A percentile compares a stretch with the other conserved stretches of the same genome.
phyloP scores from a whole-genome alignment of 495 filamentous ascomycete genomes.

The Penicillium diatomitis region DNA sequence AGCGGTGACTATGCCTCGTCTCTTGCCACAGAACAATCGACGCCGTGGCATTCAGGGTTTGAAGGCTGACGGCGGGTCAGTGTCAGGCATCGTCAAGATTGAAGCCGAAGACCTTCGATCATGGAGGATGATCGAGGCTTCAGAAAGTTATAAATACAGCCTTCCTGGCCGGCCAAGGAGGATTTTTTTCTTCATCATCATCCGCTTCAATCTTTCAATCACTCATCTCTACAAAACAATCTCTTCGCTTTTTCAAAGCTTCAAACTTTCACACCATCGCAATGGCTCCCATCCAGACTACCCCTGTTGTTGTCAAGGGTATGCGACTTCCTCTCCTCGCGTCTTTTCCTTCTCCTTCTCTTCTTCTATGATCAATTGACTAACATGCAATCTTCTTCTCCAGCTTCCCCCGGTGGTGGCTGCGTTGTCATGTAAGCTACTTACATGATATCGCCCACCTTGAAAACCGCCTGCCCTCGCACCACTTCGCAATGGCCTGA shows the following conservation, averaged over 20 bases:
- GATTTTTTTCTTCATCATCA: constrained; percentile 10
- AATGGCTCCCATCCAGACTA: constrained; percentile 28
- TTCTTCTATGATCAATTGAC: neutral
- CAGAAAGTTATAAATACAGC: neutral
- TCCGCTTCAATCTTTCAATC: constrained; percentile 8
- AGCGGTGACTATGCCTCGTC: neutral
- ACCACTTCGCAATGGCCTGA: constrained; percentile 2
- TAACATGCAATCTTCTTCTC: neutral
- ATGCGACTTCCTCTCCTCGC: constrained; percentile 7
- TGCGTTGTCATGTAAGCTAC: constrained; percentile 30
- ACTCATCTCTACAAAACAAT: constrained; percentile 9
- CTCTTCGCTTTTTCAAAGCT: constrained; percentile 19
- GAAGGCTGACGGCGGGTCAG: no score
- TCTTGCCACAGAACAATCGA: neutral
- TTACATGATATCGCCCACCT: constrained; percentile 6
- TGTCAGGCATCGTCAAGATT: no score
- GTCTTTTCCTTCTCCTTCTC: neutral
- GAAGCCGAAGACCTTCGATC: neutral
- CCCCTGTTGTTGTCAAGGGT: constrained; percentile 23
- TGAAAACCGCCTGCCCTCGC: constrained; percentile 1
- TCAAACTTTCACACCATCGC: constrained; percentile 14
- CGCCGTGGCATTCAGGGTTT: no score
- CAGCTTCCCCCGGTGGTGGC: constrained; percentile 29
- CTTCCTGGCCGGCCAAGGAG: neutral
- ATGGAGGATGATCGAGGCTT: neutral